These are phyloP conservation scores for Malus hybrid DNA, from an alignment of 331 rosid genomes.

Conservation along the genomic window DNA sequence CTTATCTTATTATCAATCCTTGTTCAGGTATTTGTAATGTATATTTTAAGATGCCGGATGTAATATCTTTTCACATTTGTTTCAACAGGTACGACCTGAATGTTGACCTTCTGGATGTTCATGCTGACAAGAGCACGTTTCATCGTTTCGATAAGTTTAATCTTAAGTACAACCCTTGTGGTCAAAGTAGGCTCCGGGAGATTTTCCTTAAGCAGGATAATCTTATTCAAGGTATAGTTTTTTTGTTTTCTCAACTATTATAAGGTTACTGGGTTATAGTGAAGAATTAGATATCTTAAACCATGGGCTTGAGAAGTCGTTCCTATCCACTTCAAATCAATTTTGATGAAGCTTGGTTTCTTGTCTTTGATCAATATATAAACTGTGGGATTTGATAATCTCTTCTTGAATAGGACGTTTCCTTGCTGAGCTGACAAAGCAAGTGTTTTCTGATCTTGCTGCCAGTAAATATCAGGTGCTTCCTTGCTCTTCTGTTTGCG, in stretches of 20 bases:
- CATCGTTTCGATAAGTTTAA: constrained; percentile 98
- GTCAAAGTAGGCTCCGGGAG: constrained; percentile 99
- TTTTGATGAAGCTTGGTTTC: background rate
- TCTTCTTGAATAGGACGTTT: constrained; percentile 63
- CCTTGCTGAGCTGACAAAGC: constrained; percentile 94
- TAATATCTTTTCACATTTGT: constrained; percentile 19
- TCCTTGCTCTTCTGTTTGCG: constrained; percentile 11
- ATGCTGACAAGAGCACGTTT: constrained; percentile 98
- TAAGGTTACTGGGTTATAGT: background rate
- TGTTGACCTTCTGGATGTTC: constrained; percentile 98
- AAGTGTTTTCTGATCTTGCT: constrained; percentile 84
- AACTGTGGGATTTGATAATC: background rate
- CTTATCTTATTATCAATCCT: background rate
- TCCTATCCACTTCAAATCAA: background rate
- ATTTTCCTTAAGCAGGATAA: constrained; percentile 95
- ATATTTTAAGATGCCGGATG: background rate
- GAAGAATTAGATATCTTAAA: background rate
- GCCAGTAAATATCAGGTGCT: constrained; percentile 97
- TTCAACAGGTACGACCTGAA: constrained; percentile 81
- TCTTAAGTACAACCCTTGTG: constrained; percentile 96
- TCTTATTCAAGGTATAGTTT: constrained; percentile 79
- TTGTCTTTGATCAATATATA: background rate
- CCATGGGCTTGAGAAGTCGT: background rate
- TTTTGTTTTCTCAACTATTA: background rate
- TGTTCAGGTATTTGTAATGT: background rate